Evolutionary conservation across 495 filamentous ascomycete species (phyloP), one percentile per base, ranked within the genome.

Genomic region (Aspergillus steynii): DNA sequence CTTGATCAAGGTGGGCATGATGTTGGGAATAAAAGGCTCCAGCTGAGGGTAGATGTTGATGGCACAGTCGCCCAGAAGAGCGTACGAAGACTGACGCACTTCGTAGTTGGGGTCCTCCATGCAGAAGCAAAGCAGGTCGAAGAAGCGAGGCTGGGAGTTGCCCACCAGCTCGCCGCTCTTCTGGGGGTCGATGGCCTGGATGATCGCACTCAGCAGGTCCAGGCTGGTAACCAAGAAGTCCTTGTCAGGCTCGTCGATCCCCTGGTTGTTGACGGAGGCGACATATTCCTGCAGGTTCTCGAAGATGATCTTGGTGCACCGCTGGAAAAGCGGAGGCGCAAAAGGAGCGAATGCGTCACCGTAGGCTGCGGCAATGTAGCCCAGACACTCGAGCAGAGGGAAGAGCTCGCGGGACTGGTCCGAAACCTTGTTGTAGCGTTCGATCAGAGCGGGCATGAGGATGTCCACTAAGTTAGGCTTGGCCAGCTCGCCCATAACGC

Each of bases 181-280:
- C 29, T 79, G 73, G 20, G 86, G 81, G 53, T 94, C 88, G 8
- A 99, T 84, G 4, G 92, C 95, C 71, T 99, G 95, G 54, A 98
- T 94, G 64, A 98, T 89, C 27, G 92, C 89, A 72, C 93, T 96
- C 60, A 99, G 75, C 26, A 99, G 88, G 72, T 99, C 95, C 56
- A 99, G 84, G 70, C 92, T 96, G 51, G 96, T 98, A 53, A 98
- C 91, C 61, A 98, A 76, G 77, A 99, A 99, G 77, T 98, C 95
- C 77, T 97, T 96, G 72, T 97, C 93, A 5, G 96, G 94, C 60
- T 86, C 77, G 49, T 99, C 95, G 29, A 93, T 72, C 28, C 76
- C 80, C 37, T 81, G 79, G 60, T 86, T 82, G 66, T 90, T 85
- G 37, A 81, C 83, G 2, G 89, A 86, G 4, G 82, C 80, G 29